Evolutionary conservation across 495 filamentous ascomycete genomes (phyloP).

Genomic region (Talaromyces thailandensis): DNA sequence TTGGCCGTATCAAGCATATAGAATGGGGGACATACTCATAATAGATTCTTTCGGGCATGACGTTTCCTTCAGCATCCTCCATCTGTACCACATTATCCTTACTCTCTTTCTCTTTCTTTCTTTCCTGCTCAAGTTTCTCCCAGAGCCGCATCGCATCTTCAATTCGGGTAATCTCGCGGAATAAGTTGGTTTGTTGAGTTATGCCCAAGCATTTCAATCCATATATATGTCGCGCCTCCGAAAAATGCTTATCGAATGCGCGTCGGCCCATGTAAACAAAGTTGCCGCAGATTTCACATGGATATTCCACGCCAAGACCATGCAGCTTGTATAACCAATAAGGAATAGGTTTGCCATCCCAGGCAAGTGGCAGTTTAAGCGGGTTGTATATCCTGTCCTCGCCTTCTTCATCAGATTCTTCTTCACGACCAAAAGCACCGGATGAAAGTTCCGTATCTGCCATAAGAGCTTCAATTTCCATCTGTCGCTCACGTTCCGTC

Average conservation of each 20-base stretch:
- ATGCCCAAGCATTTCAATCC: slow-evolving; percentile 91
- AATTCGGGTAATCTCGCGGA: slow-evolving; percentile 88
- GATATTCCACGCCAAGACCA: slow-evolving; percentile 88
- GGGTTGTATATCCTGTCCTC: slow-evolving; percentile 94
- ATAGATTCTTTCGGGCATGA: slow-evolving; percentile 98
- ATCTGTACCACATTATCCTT: slow-evolving; percentile 88
- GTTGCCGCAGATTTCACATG: slow-evolving; percentile 95
- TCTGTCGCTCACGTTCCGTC: slow-evolving; percentile 88
- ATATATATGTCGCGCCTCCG: slow-evolving; percentile 83
- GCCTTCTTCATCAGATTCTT: slow-evolving; percentile 53
- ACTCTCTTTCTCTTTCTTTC: slow-evolving; percentile 64
- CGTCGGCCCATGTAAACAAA: slow-evolving; percentile 94
- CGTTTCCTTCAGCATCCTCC: slow-evolving; percentile 96
- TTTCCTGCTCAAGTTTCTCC: slow-evolving; percentile 86
- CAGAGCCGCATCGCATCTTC: slow-evolving; percentile 79
- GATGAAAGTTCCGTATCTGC: slow-evolving; percentile 43
- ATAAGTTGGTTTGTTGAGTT: slow-evolving; percentile 75
- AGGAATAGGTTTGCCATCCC: slow-evolving; percentile 97
- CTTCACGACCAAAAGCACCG: slow-evolving; percentile 41
- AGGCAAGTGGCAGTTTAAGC: slow-evolving; percentile 86
- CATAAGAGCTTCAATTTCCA: slow-evolving; percentile 82
- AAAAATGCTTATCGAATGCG: slow-evolving; percentile 97
- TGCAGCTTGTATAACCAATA: slow-evolving; percentile 99
- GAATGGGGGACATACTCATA: slow-evolving; percentile 50
- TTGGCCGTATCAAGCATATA: neutral